These are phyloP conservation scores for Monosporozyma aquatica DNA, from an alignment of 805 yeast genomes.

Conservation along the genomic window DNA sequence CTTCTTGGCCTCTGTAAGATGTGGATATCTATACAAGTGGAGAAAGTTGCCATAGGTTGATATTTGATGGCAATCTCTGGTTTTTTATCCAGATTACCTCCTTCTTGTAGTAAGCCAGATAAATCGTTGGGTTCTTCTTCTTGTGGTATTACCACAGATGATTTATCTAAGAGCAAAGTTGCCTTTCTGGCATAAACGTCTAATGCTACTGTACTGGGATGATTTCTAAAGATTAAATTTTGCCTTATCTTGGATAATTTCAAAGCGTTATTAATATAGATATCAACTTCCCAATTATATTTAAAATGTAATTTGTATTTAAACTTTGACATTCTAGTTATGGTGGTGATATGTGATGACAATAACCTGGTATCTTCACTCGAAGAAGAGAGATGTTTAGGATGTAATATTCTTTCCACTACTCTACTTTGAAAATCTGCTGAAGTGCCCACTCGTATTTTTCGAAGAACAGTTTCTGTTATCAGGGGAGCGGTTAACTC, in stretches of 20 bases:
- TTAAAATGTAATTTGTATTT: slow-evolving; percentile 22
- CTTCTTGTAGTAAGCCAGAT: background rate
- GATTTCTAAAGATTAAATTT: slow-evolving; percentile 14
- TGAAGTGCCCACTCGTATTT: slow-evolving; percentile 20
- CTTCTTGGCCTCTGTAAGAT: slow-evolving; percentile 28
- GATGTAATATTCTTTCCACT: slow-evolving; percentile 7
- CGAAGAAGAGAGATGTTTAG: background rate
- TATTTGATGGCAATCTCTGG: slow-evolving; percentile 20
- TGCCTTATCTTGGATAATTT: slow-evolving; percentile 20
- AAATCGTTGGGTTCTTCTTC: slow-evolving; percentile 1
- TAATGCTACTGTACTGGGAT: slow-evolving; percentile 3
- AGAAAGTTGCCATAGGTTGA: slow-evolving; percentile 17
- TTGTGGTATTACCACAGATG: background rate
- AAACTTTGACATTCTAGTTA: slow-evolving; percentile 21
- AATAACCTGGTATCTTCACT: background rate
- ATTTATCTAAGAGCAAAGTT: slow-evolving; percentile 6
- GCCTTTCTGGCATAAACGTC: slow-evolving; percentile 7
- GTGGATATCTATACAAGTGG: slow-evolving; percentile 24
- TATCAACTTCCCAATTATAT: slow-evolving; percentile 26
- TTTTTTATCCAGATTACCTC: slow-evolving; percentile 6
- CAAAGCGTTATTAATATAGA: slow-evolving; percentile 21
- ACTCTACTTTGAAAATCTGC: slow-evolving; percentile 17
- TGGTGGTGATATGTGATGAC: slow-evolving; percentile 13
- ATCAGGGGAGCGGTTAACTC: slow-evolving; percentile 22
- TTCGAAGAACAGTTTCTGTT: slow-evolving; percentile 14